Evolutionary conservation across 441 rosid species (phyloP), one percentile per base, ranked within the genome.

Genomic region (Eruca vesicaria): DNA sequence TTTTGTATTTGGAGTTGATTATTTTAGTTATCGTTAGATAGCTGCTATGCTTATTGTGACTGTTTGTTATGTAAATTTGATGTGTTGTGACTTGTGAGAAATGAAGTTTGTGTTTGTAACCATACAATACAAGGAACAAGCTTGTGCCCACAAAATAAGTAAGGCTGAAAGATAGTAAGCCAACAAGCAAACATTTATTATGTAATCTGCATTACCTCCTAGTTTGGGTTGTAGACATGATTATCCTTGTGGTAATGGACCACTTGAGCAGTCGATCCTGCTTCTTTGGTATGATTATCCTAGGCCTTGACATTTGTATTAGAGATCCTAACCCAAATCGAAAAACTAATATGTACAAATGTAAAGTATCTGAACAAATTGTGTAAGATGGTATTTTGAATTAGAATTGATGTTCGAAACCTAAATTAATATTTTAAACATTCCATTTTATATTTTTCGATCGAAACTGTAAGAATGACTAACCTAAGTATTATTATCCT

Each of bases 1-100:
- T 23, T 53, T 60, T 72, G 52, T 60, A 52, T 50, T 66, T 60
- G 68, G 59, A 66, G 50, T 20, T 78, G 69, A 67, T 72, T 35
- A 66, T 41, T 36, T 23, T 71, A 72, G 77, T 41, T 19, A 57
- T 35, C 31, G 58, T 23, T 48, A 59, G 66, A 66, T 59, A 67
- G 60, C n/a, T 36, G 65, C 38, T 55, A 9, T 63, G 12, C 4
- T 60, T 16, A 8, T 31, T 59, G 26, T 16, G 9, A 32, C 20
- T 32, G 64, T 21, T 66, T 38, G 15, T 53, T 28, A n/a, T 69
- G 75, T 76, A 69, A 26, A 76, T 69, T 36, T 56, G n/a, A 5
- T 59, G 16, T 59, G 58, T 50, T 61, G 66, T 67, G 77, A 72
- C 50, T 50, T 61, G 66, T 67, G 77, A 72, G 65, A 8, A 66